Conservation (phyloP, 2,329 filamentous ascomycete genomes). For the Dactylellina haptotyla region DNA sequence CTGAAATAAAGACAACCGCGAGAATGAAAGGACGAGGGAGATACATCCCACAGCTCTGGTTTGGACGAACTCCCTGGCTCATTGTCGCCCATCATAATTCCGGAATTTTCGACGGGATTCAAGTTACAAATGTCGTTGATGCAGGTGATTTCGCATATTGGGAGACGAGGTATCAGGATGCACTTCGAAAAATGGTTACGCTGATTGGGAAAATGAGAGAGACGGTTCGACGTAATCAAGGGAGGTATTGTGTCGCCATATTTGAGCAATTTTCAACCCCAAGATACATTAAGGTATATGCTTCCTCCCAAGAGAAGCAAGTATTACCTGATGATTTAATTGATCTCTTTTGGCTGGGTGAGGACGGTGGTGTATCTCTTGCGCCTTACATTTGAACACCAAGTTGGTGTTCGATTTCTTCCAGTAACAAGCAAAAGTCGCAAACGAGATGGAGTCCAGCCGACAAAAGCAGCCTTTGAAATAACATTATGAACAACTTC, state of each 20-base stretch:
- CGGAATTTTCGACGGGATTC: conserved; percentile 50
- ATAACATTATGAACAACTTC: too few relatives aligned
- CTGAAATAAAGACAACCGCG: conserved; percentile 56
- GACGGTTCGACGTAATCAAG: conserved; percentile 35
- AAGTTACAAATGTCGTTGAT: conserved; percentile 5
- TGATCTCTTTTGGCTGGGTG: background rate
- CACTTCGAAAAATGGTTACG: conserved; percentile 47
- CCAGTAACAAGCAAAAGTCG: too few relatives aligned
- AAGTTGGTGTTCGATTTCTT: too few relatives aligned
- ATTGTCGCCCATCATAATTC: conserved; percentile 53
- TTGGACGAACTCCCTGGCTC: conserved; percentile 56
- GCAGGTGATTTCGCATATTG: conserved; percentile 33
- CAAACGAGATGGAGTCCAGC: too few relatives aligned
- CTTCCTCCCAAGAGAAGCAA: background rate
- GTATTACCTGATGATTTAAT: conserved; percentile 12
- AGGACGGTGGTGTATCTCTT: too few relatives aligned
- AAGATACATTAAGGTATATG: conserved; percentile 10
- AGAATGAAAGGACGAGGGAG: conserved; percentile 5
- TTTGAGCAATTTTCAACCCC: background rate
- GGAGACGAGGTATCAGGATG: conserved; percentile 41
- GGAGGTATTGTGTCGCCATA: conserved; percentile 38
- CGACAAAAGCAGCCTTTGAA: too few relatives aligned
- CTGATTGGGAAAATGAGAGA: conserved; percentile 54
- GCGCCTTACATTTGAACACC: too few relatives aligned
- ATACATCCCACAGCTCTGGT: conserved; percentile 56